Conservation (phyloP, 768 basidiomycete genomes). For the Hygrocybe punicea region DNA sequence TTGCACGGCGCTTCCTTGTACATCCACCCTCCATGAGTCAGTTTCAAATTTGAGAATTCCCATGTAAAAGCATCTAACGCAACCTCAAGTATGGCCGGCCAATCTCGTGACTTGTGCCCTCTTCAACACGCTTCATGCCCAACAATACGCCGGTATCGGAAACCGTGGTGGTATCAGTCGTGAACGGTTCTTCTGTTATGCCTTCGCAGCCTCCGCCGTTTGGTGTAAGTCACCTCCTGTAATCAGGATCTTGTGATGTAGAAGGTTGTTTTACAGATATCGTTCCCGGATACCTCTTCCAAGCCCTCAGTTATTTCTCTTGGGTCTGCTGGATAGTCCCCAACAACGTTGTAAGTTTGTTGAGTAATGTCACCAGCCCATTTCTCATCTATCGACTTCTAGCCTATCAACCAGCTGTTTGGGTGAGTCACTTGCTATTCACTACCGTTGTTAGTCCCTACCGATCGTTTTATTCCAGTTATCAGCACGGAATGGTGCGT, state of each 20-base stretch:
- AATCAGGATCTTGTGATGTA: too few relatives aligned
- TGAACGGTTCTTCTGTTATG: constrained; percentile 72
- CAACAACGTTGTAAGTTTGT: constrained; percentile 41
- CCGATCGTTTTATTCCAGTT: too few relatives aligned
- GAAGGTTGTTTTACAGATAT: constrained; percentile 21
- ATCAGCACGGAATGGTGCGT: constrained; percentile 18
- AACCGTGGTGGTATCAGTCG: constrained; percentile 64
- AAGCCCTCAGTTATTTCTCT: constrained; percentile 57
- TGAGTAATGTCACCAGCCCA: neutral
- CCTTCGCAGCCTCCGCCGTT: constrained; percentile 50
- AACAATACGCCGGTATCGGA: constrained; percentile 64
- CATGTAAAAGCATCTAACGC: neutral
- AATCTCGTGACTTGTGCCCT: constrained; percentile 70
- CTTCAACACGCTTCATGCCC: constrained; percentile 80
- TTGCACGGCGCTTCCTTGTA: constrained; percentile 73
- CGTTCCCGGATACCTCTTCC: constrained; percentile 73
- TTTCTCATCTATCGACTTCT: neutral
- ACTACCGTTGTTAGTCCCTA: too few relatives aligned
- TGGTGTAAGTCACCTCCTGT: constrained; percentile 41
- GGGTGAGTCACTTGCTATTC: constrained; percentile 41
- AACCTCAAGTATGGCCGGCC: constrained; percentile 63
- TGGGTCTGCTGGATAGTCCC: constrained; percentile 68
- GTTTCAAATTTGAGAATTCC: constrained; percentile 16
- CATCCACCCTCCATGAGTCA: constrained; percentile 67
- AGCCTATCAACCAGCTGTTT: constrained; percentile 66